phyloP scores from a whole-genome alignment of 495 filamentous ascomycete genomes.

The Penicillium nucicola region DNA sequence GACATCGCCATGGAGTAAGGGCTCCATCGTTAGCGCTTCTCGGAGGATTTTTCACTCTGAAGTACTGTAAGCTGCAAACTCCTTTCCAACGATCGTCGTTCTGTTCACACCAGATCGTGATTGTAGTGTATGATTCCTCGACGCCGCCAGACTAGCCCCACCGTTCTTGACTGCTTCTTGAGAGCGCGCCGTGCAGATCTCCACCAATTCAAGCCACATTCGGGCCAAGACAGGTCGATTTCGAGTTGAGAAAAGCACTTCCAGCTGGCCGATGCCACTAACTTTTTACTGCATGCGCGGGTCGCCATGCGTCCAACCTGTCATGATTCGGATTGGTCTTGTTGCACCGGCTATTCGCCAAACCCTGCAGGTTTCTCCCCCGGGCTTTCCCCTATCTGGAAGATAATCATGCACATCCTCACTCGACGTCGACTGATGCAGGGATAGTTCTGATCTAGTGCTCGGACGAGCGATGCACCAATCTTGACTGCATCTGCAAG shows the following conservation, averaged over 20 bases:
- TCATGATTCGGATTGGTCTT: slow-evolving; percentile 9
- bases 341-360: slow-evolving; percentile 2
- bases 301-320: slow-evolving; percentile 12
- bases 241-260: slow-evolving; percentile 3
- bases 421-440: slow-evolving; percentile 4
- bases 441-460: slow-evolving; percentile 1
- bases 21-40: slow-evolving; percentile 3
- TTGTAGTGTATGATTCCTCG: slow-evolving; percentile 14
- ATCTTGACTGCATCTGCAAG: slow-evolving; percentile 10
- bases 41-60: slow-evolving; percentile 10
- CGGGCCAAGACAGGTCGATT: slow-evolving; percentile 1
- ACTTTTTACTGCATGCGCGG: slow-evolving; percentile 18
- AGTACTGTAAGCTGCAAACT: not conserved
- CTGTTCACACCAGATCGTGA: slow-evolving; percentile 7
- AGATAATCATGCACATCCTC: slow-evolving; percentile 14
- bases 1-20: not conserved
- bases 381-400: slow-evolving; percentile 9
- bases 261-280: slow-evolving; percentile 2
- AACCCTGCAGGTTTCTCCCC: slow-evolving; percentile 16
- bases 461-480: slow-evolving; percentile 5
- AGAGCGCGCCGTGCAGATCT: slow-evolving; percentile 16
- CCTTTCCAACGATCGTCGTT: slow-evolving; percentile 12
- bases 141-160: slow-evolving; percentile 8
- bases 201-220: slow-evolving; percentile 11
- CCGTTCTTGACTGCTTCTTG: slow-evolving; percentile 24